Base-by-base conservation (phyloP, 345 rosid species). In the Clarkia xantiana region DNA sequence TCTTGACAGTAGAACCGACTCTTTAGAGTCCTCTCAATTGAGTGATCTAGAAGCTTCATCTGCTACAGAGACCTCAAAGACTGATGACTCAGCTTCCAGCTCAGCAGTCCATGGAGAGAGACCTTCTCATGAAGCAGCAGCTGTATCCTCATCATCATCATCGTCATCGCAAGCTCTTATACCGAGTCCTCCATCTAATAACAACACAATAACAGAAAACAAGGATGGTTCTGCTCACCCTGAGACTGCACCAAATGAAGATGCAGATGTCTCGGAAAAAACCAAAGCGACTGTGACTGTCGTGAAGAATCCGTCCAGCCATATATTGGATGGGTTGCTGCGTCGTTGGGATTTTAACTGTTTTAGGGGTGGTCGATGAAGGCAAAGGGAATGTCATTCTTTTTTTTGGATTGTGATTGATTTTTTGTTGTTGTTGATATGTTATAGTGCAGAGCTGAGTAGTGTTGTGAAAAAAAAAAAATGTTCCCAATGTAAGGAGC, bases 271-370 rank as follows among this genome's bases (percentile, higher is more conserved):
- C 63, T 80, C 94, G 41, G 71, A 69, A 36, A 71, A 64, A 42
- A 89, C 95, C 40, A 89, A 76, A 69, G 95, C 95, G 46, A 80
- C 93, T 13, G 56, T 85, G 60, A 82, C 90, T 15, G 80, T 82
- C 55, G 82, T 57, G 39, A 71, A 76, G 55, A 82, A 65, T 60
- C 78, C 94, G 11, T 66, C 85, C 36, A 74, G 60, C 58, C 75
- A 84, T 46, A 60, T 82, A 14, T 71, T 84, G 76, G 97, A 82
- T 8, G 94, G 95, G 46, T 74, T 89, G 70, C 66, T 73, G 72
- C 85, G 94, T 2, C 77, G 86, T 2, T 81, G 93, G 97, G 94
- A 88, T 81, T 73, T 84, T 52, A 74, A 71, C 61, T 74, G 81
- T 68, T 85, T 80, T 64, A 65, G 86, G 53, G 79, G 70, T 61